Conservation (phyloP, 768 basidiomycete genomes). For the Naganishia kalamii region DNA sequence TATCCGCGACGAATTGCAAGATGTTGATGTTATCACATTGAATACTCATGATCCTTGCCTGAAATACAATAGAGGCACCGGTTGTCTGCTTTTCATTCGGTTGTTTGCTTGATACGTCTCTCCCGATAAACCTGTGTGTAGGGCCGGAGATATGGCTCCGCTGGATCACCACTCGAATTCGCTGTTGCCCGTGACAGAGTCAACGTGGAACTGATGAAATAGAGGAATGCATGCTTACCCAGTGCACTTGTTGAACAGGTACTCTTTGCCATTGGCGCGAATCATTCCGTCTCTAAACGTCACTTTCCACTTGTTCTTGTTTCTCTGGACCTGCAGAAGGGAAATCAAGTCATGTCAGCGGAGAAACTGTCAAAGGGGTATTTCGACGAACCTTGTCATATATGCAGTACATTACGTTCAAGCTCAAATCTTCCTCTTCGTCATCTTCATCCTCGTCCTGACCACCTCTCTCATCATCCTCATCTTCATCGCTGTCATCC, state of each 20-base stretch:
- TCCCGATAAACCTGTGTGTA: too few species aligned
- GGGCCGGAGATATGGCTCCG: too few species aligned
- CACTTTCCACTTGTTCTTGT: conserved; percentile 99
- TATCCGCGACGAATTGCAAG: too few species aligned
- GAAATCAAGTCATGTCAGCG: not conserved
- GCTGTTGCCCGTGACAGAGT: not conserved
- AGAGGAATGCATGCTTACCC: conserved; percentile 57
- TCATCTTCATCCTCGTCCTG: conserved; percentile 57
- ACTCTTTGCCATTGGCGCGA: conserved; percentile 92
- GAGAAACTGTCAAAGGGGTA: not conserved
- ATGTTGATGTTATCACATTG: too few species aligned
- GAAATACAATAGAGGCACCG: too few species aligned
- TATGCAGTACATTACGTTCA: conserved; percentile 94
- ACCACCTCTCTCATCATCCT: conserved; percentile 62
- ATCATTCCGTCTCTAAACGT: conserved; percentile 96
- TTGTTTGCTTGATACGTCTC: too few species aligned
- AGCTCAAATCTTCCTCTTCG: conserved; percentile 59
- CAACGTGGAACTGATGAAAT: not conserved
- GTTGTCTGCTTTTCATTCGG: too few species aligned
- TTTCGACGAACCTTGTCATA: conserved; percentile 76
- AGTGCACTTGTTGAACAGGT: conserved; percentile 91
- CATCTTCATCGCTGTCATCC: conserved; percentile 78
- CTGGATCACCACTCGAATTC: not conserved
- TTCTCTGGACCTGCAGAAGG: conserved; percentile 73
- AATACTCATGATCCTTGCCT: too few species aligned